Percentiles rank a stretch among this genome's conserved stretches.
These are phyloP conservation scores for Venturia pyrina DNA, from an alignment of 2,329 filamentous ascomycete species.

Conservation along the genomic window DNA sequence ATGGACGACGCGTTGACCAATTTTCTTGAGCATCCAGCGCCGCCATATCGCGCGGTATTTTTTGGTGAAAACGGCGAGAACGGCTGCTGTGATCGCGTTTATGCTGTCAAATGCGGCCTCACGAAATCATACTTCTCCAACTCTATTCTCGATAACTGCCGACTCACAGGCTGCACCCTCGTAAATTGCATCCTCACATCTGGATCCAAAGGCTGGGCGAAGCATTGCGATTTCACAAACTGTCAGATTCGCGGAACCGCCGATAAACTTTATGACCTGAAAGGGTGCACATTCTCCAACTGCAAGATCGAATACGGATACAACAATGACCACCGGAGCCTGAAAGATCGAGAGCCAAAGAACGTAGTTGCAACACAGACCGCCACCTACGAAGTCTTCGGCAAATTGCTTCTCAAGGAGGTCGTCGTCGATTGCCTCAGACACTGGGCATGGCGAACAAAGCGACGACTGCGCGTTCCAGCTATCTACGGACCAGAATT, in stretches of 20 bases:
- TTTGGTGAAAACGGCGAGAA: background rate
- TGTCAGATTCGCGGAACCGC: background rate
- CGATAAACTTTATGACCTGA: background rate
- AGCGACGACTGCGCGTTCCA: background rate
- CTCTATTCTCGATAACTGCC: background rate
- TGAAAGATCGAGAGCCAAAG: background rate
- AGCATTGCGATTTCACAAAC: background rate
- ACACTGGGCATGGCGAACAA: background rate
- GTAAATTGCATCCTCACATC: conserved; percentile 3
- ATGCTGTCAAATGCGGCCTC: background rate
- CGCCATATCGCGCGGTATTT: background rate
- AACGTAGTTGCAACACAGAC: background rate
- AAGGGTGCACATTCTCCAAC: background rate
- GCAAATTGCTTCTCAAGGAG: background rate
- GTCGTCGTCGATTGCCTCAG: background rate
- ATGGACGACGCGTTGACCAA: background rate
- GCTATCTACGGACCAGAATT: background rate
- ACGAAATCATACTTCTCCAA: background rate
- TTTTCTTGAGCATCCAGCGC: background rate
- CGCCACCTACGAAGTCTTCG: background rate
- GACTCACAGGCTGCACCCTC: background rate
- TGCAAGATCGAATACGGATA: background rate
- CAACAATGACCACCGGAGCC: background rate
- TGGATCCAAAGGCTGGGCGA: background rate
- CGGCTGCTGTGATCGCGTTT: background rate